Percentiles rank a stretch among this genome's conserved stretches.
Conservation (phyloP, 108 stramenopile genomes). For the Nannochloropsis granulata region DNA sequence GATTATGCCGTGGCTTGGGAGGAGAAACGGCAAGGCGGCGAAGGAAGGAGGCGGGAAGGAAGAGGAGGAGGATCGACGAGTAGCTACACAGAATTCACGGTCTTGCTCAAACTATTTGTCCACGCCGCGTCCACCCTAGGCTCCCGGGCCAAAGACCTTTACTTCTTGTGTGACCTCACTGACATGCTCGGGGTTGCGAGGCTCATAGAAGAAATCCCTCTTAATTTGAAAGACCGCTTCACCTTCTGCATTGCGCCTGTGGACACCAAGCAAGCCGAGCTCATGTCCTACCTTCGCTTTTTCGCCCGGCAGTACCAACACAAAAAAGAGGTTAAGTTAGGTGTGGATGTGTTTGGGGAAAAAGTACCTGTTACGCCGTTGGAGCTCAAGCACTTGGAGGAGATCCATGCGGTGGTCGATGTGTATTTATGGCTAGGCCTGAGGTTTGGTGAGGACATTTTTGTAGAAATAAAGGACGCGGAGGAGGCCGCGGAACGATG, state of each 20-base stretch:
- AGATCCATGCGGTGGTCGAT: background rate
- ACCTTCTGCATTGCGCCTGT: constrained; percentile 40
- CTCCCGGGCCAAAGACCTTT: background rate
- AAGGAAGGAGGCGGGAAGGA: background rate
- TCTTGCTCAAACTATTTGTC: background rate
- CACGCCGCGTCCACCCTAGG: background rate
- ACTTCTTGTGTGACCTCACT: background rate
- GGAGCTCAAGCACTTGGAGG: background rate
- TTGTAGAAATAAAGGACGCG: background rate
- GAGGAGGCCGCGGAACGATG: background rate
- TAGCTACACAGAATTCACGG: background rate
- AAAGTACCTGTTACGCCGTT: background rate
- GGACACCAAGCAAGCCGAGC: constrained; percentile 12
- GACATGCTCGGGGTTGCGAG: background rate
- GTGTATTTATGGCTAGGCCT: background rate
- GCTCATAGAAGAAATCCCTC: background rate
- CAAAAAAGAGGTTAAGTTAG: background rate
- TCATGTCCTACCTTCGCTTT: constrained; percentile 28
- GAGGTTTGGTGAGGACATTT: background rate
- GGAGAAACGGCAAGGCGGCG: background rate
- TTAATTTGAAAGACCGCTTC: background rate
- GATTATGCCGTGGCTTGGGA: background rate
- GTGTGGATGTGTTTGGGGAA: background rate
- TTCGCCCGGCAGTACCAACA: constrained; percentile 31
- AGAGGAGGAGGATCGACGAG: background rate